Conservation (phyloP, 176 grass and related monocot species). For the Oryza glaberrima region DNA sequence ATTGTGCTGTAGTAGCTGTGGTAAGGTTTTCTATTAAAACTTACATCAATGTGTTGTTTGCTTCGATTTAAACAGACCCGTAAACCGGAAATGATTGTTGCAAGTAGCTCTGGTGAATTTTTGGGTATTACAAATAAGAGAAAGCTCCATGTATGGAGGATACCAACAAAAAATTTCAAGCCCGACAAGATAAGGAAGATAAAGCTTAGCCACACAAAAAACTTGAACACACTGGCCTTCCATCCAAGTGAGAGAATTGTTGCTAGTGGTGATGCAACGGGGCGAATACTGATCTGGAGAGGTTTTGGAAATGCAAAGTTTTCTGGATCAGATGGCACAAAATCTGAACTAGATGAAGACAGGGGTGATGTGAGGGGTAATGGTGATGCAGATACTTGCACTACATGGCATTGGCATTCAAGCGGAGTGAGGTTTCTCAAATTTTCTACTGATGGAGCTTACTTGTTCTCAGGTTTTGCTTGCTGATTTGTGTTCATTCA, state of each 20-base stretch:
- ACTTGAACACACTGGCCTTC: slow-evolving; percentile 68
- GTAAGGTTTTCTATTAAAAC: not conserved
- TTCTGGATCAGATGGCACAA: slow-evolving; percentile 41
- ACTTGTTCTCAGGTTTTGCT: slow-evolving; percentile 86
- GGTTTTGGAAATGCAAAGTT: slow-evolving; percentile 72
- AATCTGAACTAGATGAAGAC: slow-evolving; percentile 50
- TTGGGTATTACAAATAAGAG: slow-evolving; percentile 70
- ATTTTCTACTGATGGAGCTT: slow-evolving; percentile 82
- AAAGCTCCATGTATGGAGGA: slow-evolving; percentile 75
- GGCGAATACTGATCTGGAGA: slow-evolving; percentile 86
- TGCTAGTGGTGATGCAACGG: slow-evolving; percentile 77
- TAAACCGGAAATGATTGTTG: slow-evolving; percentile 56
- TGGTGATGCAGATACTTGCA: slow-evolving; percentile 78
- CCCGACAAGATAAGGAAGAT: slow-evolving; percentile 70
- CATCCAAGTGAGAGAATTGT: slow-evolving; percentile 78
- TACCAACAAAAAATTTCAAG: slow-evolving; percentile 66
- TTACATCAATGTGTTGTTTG: not conserved
- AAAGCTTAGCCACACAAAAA: slow-evolving; percentile 78
- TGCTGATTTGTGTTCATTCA: slow-evolving; percentile 3
- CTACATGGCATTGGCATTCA: slow-evolving; percentile 93
- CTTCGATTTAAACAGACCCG: slow-evolving; percentile 58
- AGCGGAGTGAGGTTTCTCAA: slow-evolving; percentile 69
- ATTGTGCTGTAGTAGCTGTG: not conserved
- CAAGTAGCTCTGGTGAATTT: slow-evolving; percentile 71
- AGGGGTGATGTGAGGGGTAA: slow-evolving; percentile 70